Percentiles rank a stretch among this genome's conserved stretches.
Evolutionary conservation across 768 basidiomycete genomes (phyloP).

Genomic region (Amanita thiersii): DNA sequence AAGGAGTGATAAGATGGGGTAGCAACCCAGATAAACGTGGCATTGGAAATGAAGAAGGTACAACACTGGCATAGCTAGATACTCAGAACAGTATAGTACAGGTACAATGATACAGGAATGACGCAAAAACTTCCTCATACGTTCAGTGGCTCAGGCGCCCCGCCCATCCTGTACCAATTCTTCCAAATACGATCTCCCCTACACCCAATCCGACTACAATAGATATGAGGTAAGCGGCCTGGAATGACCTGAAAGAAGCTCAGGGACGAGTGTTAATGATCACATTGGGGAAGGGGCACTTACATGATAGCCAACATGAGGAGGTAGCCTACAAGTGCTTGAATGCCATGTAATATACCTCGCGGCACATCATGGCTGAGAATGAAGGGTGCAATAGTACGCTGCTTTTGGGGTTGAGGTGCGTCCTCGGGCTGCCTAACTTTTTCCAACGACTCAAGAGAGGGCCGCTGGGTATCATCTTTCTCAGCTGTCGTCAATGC

Average conservation of each 20-base stretch:
- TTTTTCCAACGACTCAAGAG: neutral
- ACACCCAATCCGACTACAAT: conserved; percentile 63
- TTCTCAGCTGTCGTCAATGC: too few species aligned
- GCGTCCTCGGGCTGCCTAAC: neutral
- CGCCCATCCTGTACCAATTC: conserved; percentile 27
- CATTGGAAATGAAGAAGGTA: too few species aligned
- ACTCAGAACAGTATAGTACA: too few species aligned
- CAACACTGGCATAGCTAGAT: too few species aligned
- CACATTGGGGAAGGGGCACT: conserved; percentile 17
- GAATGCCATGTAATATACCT: conserved; percentile 55
- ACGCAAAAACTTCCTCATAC: too few species aligned
- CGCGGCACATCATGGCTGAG: conserved; percentile 61
- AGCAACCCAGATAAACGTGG: too few species aligned
- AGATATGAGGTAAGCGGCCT: conserved; percentile 68
- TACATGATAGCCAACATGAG: conserved; percentile 84
- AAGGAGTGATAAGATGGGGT: too few species aligned
- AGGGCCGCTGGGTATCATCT: too few species aligned
- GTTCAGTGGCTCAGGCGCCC: too few species aligned
- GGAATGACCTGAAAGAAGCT: conserved; percentile 60
- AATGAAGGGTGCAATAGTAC: conserved; percentile 56
- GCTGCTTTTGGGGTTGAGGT: conserved; percentile 11
- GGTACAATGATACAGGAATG: too few species aligned
- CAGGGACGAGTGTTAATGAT: neutral
- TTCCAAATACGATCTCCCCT: conserved; percentile 69
- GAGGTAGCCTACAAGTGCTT: conserved; percentile 53